Percentiles rank a stretch among this genome's conserved stretches.
Conservation (phyloP, 768 basidiomycete genomes). For the Lanmaoa rubissima region DNA sequence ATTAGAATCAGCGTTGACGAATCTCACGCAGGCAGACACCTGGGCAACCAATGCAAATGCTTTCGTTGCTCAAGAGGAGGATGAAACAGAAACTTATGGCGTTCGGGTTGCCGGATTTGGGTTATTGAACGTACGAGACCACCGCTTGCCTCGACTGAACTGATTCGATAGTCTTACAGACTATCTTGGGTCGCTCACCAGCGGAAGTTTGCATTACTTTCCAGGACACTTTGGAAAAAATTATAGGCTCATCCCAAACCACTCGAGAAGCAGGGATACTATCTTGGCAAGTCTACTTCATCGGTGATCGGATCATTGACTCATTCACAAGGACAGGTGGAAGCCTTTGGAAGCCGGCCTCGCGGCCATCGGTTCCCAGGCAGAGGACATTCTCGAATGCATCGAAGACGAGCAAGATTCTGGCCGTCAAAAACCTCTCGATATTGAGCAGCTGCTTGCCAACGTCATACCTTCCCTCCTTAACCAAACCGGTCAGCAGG, state of each 20-base stretch:
- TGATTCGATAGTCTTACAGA: constrained; percentile 35
- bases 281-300: constrained; percentile 55
- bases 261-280: constrained; percentile 50
- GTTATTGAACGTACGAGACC: constrained; percentile 59
- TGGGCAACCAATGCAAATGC: constrained; percentile 90
- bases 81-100: constrained; percentile 80
- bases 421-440: constrained; percentile 63
- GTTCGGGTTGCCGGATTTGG: constrained; percentile 85
- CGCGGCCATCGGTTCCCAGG: constrained; percentile 76
- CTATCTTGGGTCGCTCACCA: constrained; percentile 55
- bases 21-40: constrained; percentile 67
- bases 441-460: constrained; percentile 73
- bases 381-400: constrained; percentile 72
- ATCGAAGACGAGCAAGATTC: constrained; percentile 73
- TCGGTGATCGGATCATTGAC: background rate
- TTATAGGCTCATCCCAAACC: constrained; percentile 57
- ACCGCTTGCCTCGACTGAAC: background rate
- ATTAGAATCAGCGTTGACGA: background rate
- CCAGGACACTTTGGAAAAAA: constrained; percentile 50
- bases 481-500: constrained; percentile 58
- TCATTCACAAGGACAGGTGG: constrained; percentile 62
- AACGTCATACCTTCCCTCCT: constrained; percentile 80
- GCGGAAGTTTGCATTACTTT: constrained; percentile 51
- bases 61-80: constrained; percentile 94
- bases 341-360: constrained; percentile 83